Evolutionary conservation across 768 basidiomycete genomes (phyloP).

Genomic region (Serendipita vermifera): DNA sequence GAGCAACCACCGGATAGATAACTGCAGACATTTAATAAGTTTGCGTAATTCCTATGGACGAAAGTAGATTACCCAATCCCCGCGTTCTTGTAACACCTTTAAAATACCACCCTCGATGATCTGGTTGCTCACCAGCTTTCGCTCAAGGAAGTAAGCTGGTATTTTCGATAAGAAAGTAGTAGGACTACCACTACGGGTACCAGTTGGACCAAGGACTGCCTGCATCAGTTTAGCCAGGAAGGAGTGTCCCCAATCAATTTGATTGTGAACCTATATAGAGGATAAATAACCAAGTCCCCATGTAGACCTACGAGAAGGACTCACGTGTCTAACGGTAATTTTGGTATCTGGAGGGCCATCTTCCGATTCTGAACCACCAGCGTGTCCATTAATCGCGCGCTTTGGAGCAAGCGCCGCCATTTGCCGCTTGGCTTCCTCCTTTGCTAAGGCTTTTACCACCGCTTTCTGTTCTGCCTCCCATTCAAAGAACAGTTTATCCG

Average conservation of each 20-base stretch:
- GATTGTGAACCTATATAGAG: neutral
- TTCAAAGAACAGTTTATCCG: conserved; percentile 46
- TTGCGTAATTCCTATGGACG: neutral
- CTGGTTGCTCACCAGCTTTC: conserved; percentile 39
- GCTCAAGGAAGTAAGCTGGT: conserved; percentile 44
- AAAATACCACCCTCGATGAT: conserved; percentile 55
- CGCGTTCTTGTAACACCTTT: conserved; percentile 35
- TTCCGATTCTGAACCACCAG: too few relatives aligned
- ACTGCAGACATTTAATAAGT: conserved; percentile 15
- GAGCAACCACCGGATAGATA: conserved; percentile 37
- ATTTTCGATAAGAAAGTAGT: conserved; percentile 43
- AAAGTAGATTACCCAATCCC: conserved; percentile 48
- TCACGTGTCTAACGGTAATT: neutral
- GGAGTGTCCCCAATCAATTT: neutral
- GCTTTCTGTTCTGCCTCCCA: conserved; percentile 32
- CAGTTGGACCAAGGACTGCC: neutral
- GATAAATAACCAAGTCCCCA: neutral
- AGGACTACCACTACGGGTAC: too few relatives aligned
- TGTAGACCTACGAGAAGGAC: neutral
- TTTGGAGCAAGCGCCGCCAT: neutral
- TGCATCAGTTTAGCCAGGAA: conserved; percentile 8
- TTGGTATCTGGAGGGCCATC: too few relatives aligned
- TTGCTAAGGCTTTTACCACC: neutral
- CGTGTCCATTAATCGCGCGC: too few relatives aligned
- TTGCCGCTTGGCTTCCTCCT: neutral